Base-by-base conservation (phyloP, 352 stramenopile genomes). In the Pythium angustatum region DNA sequence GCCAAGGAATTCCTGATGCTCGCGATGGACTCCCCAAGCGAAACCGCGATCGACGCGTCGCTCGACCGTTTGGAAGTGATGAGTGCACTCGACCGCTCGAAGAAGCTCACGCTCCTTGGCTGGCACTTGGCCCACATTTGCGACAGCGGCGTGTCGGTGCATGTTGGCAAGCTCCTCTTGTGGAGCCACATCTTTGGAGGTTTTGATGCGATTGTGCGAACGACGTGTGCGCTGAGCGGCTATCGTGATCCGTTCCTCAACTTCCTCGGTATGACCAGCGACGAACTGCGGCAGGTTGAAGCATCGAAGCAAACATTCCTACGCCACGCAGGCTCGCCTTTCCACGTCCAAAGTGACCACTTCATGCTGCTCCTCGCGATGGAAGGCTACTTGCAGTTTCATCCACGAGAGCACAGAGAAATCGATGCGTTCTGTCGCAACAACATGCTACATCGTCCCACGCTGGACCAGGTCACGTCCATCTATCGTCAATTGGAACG, bases 21-120 rank as follows among this genome's bases (percentile, higher is more conserved):
- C 31, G 96, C 95, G 11, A 90, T 99, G 57, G 88, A 99, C 58
- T 90, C 97, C 17, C 97, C 97, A 0, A 90, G 81, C 12, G 79
- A 91, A n/a, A 81, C 89, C 4, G 81, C 90, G 5, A 95, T 99
- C 36, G 82, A 97, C 54, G 92, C 90, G 47, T 93, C 95, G 17
- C 72, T 99, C 14, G 83, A 96, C 31, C 77, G 96, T 2, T 71
- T 98, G 21, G 69, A 83, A 48, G 76, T 86, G 33, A 92, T 98
- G 66, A 81, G 85, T 10, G 85, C 85, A 8, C 68, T 94, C 11
- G 73, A 73, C 22, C 53, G 57, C 10, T 40, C n/a, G 64, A 53
- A 33, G 52, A 63, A 43, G 0, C 58, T 91, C 34, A 94, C 85
- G 5, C 62, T 89, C 12, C 71, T 94, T 19, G 85, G 85, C 6